Evolutionary conservation across 805 yeast species (phyloP).

Genomic region (Hanseniaspora meyeri): DNA sequence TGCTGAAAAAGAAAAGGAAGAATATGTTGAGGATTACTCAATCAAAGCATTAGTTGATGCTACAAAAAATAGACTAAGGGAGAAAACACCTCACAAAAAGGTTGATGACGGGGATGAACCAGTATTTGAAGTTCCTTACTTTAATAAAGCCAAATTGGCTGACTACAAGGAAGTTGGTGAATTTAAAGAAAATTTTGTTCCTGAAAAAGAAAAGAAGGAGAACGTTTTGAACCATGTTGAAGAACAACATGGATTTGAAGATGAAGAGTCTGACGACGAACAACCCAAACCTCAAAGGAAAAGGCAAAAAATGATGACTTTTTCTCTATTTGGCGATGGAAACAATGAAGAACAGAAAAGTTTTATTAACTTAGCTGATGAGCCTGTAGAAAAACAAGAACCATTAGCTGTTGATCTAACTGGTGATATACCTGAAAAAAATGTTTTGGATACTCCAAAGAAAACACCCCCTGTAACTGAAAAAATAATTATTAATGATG

Average conservation of each 20-base stretch:
- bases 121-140: neutral
- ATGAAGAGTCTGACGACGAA: too few species aligned
- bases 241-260: neutral
- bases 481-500: neutral
- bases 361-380: neutral
- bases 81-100: constrained; percentile 1
- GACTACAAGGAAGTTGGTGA: neutral
- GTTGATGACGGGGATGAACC: neutral
- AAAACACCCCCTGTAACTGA: neutral
- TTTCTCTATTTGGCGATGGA: neutral
- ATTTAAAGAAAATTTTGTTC: neutral
- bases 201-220: neutral
- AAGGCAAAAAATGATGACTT: neutral
- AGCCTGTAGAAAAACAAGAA: neutral
- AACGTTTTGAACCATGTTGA: neutral
- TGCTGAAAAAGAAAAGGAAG: constrained; percentile 18
- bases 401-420: neutral
- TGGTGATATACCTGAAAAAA: neutral
- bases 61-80: constrained; percentile 1
- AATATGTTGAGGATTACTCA: constrained; percentile 29
- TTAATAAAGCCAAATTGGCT: neutral
- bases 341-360: neutral
- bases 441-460: too few species aligned
- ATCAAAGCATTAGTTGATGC: constrained; percentile 30
- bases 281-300: neutral